phyloP scores from a whole-genome alignment of 2,329 filamentous ascomycete species.

The Zymoseptoria ardabiliae region DNA sequence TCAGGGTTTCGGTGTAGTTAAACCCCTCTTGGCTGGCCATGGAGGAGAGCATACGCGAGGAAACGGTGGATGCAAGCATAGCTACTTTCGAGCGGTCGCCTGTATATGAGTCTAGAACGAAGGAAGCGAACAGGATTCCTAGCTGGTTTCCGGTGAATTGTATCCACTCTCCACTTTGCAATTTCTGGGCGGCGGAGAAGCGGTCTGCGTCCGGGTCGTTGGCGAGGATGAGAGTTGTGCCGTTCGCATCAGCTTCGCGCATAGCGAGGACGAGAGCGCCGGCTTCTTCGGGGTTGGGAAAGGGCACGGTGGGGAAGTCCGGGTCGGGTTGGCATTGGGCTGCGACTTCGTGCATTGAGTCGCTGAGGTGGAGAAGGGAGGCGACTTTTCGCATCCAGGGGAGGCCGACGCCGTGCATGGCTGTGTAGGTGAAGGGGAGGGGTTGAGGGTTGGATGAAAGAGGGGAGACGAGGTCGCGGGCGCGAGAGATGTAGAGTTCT shows the following conservation, averaged over 20 bases:
- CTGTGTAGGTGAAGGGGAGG: conserved; percentile 46
- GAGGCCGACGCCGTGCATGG: conserved; percentile 51
- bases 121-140: conserved; percentile 52
- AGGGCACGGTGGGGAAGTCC: conserved; percentile 56
- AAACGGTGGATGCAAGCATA: conserved; percentile 58
- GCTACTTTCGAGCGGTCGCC: conserved; percentile 37
- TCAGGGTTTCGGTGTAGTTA: conserved; percentile 54
- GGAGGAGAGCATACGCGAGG: conserved; percentile 53
- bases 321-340: conserved; percentile 53
- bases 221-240: conserved; percentile 49
- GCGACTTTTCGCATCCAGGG: conserved; percentile 40
- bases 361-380: conserved; percentile 25
- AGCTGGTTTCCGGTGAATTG: conserved; percentile 60
- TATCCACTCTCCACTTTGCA: conserved; percentile 48
- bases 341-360: conserved; percentile 40
- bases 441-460: conserved; percentile 13
- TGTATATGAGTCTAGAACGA: conserved; percentile 45
- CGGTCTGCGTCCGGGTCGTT: conserved; percentile 61
- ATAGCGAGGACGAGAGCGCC: conserved; percentile 56
- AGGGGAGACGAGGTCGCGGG: conserved; percentile 21
- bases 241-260: conserved; percentile 44
- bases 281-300: conserved; percentile 59
- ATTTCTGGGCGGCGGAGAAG: conserved; percentile 54
- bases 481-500: conserved; percentile 36
- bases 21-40: conserved; percentile 51